Base-by-base conservation (phyloP, 306 rosid genomes). In the Arachis stenosperma region DNA sequence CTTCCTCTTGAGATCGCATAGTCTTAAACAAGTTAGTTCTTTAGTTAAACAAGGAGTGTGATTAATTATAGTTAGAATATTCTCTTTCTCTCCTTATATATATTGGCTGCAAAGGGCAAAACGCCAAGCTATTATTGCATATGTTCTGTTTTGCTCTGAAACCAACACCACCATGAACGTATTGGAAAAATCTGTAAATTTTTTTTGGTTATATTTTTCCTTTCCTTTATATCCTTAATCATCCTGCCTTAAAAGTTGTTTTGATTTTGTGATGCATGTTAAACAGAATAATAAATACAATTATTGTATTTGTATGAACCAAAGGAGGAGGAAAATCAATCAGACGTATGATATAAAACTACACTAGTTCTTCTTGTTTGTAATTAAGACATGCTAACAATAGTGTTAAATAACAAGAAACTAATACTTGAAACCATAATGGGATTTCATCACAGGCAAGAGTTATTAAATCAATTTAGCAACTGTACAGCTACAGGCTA, bases 121-220 rank as follows among this genome's bases (percentile, higher is more conserved):
- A 43, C 54, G 14, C 7, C 39, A 13, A 76, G 85, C 83, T 83
- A 60, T 22, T 27, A 63, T 48, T 75, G 61, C 66, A 51, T 61
- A 48, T n/a, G 3, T 11, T 8, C 13, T 48, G 12, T 2, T 12
- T 48, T 48, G 54, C 54, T 48, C 54, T 48, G 37, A 33, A 33
- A 33, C 3, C 52, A 47, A 47, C 52, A 11, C n/a, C 5, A 48
- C 48, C 55, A 39, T 47, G 29, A 67, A 65, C 29, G 2, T 42
- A 46, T 57, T 51, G 58, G 43, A 54, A 52, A 75, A 76, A 74
- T 66, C 43, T 84, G 88, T 87, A 87, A 77, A 84, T 87, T 79
- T 46, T 46, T 22, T 50, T n/a, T 52, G 4, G n/a, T 4, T 52
- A 0, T n/a, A 6, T 13, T 10, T 65, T 64, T 75, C 63, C 75